Conservation (phyloP, 148 eudicot species). For the Bassia scoparia region DNA sequence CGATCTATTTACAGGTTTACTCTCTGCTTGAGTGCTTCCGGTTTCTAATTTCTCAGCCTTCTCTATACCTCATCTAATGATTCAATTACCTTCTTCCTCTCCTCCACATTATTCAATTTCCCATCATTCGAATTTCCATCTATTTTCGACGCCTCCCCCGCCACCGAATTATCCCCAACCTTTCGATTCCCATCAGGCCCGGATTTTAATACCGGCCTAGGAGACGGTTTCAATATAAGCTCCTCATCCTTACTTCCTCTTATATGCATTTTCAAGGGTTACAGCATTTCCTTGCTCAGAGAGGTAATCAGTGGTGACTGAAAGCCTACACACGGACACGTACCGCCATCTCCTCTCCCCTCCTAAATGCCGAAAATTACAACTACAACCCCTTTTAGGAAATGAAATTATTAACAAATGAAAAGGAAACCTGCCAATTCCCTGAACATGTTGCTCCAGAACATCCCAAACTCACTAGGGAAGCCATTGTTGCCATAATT, state of each 20-base stretch:
- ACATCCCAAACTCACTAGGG: constrained; percentile 85
- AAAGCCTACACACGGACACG: constrained; percentile 71
- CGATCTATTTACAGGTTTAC: constrained; percentile 43
- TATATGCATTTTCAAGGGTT: constrained; percentile 61
- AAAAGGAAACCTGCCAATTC: constrained; percentile 54
- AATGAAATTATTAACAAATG: constrained; percentile 45
- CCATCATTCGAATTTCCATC: constrained; percentile 36
- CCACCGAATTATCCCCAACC: constrained; percentile 27
- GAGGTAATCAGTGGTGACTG: constrained; percentile 63
- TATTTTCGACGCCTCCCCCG: constrained; percentile 33
- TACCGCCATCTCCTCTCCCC: constrained; percentile 64
- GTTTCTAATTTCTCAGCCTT: constrained; percentile 85
- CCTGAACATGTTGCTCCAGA: constrained; percentile 47
- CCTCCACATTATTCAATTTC: constrained; percentile 37
- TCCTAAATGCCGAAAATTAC: constrained; percentile 47
- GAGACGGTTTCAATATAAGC: constrained; percentile 64
- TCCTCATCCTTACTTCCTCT: constrained; percentile 57
- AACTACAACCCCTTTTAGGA: constrained; percentile 43
- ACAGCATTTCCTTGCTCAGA: constrained; percentile 71
- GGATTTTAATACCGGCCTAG: constrained; percentile 61
- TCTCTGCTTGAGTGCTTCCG: constrained; percentile 23
- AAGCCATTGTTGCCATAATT: constrained; percentile 81
- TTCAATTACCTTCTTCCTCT: constrained; percentile 75
- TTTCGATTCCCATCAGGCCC: constrained; percentile 38
- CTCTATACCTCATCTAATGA: constrained; percentile 90